These are phyloP conservation scores for Calycina herbarum DNA, from an alignment of 2,329 filamentous ascomycete genomes.

Conservation along the genomic window DNA sequence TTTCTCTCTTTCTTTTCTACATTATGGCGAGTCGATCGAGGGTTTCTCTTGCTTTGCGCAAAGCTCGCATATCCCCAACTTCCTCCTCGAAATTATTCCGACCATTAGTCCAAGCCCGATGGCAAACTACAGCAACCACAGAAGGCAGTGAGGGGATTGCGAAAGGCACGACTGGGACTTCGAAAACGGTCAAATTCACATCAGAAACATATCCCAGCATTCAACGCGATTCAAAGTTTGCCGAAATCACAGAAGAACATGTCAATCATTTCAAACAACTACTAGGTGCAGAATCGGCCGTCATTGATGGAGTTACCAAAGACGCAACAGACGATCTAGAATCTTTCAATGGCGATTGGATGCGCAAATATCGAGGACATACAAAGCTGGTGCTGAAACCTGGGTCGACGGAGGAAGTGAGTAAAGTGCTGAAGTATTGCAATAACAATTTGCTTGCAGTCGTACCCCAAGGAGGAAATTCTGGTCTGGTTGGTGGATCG, in stretches of 20 bases:
- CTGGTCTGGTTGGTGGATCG: slow-evolving; percentile 90
- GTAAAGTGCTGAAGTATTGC: slow-evolving; percentile 89
- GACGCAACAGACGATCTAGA: slow-evolving; percentile 80
- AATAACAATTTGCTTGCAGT: slow-evolving; percentile 90
- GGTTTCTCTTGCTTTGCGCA: slow-evolving; percentile 30
- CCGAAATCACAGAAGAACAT: slow-evolving; percentile 72
- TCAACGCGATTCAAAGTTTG: slow-evolving; percentile 75
- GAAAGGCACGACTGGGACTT: slow-evolving; percentile 32
- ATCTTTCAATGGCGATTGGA: slow-evolving; percentile 96
- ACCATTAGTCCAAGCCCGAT: slow-evolving; percentile 30
- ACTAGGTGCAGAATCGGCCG: slow-evolving; percentile 75
- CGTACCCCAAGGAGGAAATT: slow-evolving; percentile 96
- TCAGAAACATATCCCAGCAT: slow-evolving; percentile 83
- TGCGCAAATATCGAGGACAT: slow-evolving; percentile 96
- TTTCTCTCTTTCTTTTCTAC: background rate
- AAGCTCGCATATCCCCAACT: slow-evolving; percentile 27
- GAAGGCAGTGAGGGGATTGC: slow-evolving; percentile 32
- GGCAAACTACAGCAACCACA: slow-evolving; percentile 35
- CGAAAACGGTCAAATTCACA: slow-evolving; percentile 68
- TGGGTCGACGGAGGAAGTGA: slow-evolving; percentile 80
- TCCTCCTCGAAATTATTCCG: slow-evolving; percentile 24
- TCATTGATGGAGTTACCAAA: slow-evolving; percentile 79
- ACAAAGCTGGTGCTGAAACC: slow-evolving; percentile 85
- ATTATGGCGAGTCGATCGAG: slow-evolving; percentile 34
- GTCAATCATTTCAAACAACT: slow-evolving; percentile 79